Conservation (phyloP, 352 stramenopile genomes). For the Globisporangium parvum region DNA sequence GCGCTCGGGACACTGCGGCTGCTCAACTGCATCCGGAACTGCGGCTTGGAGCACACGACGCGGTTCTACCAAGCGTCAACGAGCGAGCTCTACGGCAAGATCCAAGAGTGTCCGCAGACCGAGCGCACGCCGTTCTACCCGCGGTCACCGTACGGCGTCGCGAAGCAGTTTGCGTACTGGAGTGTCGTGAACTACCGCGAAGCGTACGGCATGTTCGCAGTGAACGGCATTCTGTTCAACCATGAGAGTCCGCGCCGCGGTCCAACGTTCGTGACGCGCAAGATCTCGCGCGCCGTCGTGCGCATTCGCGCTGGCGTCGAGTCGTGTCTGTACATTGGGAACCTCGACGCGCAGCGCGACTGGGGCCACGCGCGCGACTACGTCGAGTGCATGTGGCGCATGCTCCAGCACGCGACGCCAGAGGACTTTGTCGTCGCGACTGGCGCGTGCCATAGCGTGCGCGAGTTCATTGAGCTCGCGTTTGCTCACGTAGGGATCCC, state of each 20-base stretch:
- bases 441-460: slow-evolving; percentile 96
- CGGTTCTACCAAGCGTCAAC: slow-evolving; percentile 97
- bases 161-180: slow-evolving; percentile 99
- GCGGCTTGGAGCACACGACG: slow-evolving; percentile 64
- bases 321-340: slow-evolving; percentile 95
- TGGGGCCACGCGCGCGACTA: slow-evolving; percentile 99
- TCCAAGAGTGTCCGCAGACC: slow-evolving; percentile 94
- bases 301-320: slow-evolving; percentile 90
- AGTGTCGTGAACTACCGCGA: slow-evolving; percentile 99
- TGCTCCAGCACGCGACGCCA: slow-evolving; percentile 88
- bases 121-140: slow-evolving; percentile 98
- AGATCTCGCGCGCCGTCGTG: slow-evolving; percentile 96
- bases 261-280: slow-evolving; percentile 98
- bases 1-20: slow-evolving; percentile 94
- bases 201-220: slow-evolving; percentile 92
- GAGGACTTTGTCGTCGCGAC: slow-evolving; percentile 89
- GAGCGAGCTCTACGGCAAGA: slow-evolving; percentile 98
- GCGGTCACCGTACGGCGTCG: slow-evolving; percentile 96
- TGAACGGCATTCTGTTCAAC: slow-evolving; percentile 99
- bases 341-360: slow-evolving; percentile 97
- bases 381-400: slow-evolving; percentile 99
- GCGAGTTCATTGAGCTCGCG: slow-evolving; percentile 97
- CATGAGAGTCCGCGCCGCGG: slow-evolving; percentile 97
- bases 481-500: slow-evolving; percentile 87
- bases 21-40: slow-evolving; percentile 95